These are phyloP conservation scores for Priceomyces carsonii DNA, from an alignment of 805 yeast species.

Conservation along the genomic window DNA sequence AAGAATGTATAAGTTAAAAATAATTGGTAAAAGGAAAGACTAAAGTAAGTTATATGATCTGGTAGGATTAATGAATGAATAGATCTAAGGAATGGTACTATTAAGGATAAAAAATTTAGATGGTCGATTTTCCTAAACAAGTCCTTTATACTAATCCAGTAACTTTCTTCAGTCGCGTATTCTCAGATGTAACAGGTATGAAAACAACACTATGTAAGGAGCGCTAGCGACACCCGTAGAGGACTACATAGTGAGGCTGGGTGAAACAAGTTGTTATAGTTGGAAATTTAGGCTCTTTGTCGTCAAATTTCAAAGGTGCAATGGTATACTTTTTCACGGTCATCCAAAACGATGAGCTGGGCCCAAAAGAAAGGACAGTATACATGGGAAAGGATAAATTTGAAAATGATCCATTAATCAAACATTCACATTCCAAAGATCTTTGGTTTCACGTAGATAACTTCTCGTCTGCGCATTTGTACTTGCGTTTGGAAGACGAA, in stretches of 20 bases:
- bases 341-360: constrained; percentile 20
- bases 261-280: too few relatives aligned
- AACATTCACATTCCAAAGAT: constrained; percentile 63
- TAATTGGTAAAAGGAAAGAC: not conserved
- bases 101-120: not conserved
- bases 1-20: too few relatives aligned
- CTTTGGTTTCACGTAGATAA: constrained; percentile 84
- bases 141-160: constrained; percentile 5
- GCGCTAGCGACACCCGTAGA: too few relatives aligned
- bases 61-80: too few relatives aligned
- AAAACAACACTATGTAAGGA: too few relatives aligned
- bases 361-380: constrained; percentile 31
- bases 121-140: not conserved
- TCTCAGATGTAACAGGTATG: constrained; percentile 3
- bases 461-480: constrained; percentile 75
- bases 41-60: too few relatives aligned
- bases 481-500: constrained; percentile 53
- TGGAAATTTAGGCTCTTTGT: too few relatives aligned
- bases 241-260: too few relatives aligned
- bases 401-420: constrained; percentile 58
- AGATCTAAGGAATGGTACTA: constrained; percentile 1
- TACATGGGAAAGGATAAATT: constrained; percentile 76
- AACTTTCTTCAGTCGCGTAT: constrained; percentile 6
- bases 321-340: constrained; percentile 36
- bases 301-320: too few relatives aligned